Base-by-base conservation (phyloP, 768 basidiomycete species). In the Serendipita sp. region DNA sequence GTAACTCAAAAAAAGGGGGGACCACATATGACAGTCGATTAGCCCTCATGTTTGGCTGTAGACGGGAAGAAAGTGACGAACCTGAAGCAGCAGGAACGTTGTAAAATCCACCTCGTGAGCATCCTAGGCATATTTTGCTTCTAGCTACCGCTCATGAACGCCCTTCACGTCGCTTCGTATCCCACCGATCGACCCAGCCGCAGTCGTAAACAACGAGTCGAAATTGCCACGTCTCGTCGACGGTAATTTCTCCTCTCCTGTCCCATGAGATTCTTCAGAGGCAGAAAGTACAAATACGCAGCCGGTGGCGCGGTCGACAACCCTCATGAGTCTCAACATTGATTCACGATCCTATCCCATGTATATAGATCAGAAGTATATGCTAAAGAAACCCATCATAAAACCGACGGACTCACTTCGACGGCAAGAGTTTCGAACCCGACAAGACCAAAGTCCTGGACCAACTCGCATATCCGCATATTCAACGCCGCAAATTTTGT, bases 91-190 rank as follows among this genome's bases (percentile, higher is more conserved):
- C n/a, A n/a, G n/a, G n/a, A n/a, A n/a, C n/a, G n/a, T n/a, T n/a
- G n/a, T n/a, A n/a, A n/a, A n/a, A n/a, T 72, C 78, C 70, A 76
- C 84, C 74, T 97, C 91, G 69, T 77, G 86, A 48, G 84, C 86
- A 72, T 96, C 93, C 74, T 84, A 96, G 50, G 80, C 81, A 31
- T 90, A 87, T 66, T 79, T 80, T 3, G 83, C 82, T 68, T 96
- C 91, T n/a, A 95, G 73, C 93, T 93, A 98, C 46, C 93, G 77
- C 71, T 97, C 94, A 72, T 97, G 93, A 3, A 94, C 83, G 69
- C 93, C 91, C 23, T 82, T 75, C 11, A 90, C 78, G 67, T 78
- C 77, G 36, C 64, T 66, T 23, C 44, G 36, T 16, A 46, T 16
- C 16, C 64, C 69, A n/a, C 58, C 44, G 10, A 67, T 44, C 31